Evolutionary conservation across 2,329 filamentous ascomycete genomes (phyloP).

Genomic region (Pseudocercospora ulei): DNA sequence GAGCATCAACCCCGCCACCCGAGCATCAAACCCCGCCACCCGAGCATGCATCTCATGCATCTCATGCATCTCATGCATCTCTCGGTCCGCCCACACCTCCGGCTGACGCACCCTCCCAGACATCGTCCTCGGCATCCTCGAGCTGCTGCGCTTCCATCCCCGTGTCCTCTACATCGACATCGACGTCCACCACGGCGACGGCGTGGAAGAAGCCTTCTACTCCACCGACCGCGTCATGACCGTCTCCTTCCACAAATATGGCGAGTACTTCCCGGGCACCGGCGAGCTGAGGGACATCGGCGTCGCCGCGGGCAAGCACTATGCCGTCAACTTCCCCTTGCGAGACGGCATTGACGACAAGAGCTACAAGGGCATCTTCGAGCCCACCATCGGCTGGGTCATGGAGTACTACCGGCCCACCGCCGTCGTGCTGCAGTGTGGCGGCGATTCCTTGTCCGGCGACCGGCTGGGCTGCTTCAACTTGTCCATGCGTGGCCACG

Average conservation of each 20-base stretch:
- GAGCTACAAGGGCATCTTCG: slow-evolving; percentile 59
- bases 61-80: neutral
- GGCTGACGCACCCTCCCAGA: slow-evolving; percentile 38
- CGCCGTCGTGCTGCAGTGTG: slow-evolving; percentile 59
- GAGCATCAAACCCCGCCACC: too few relatives aligned
- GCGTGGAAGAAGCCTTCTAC: slow-evolving; percentile 63
- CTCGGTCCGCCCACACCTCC: neutral
- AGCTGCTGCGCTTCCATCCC: slow-evolving; percentile 54
- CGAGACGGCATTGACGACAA: slow-evolving; percentile 59
- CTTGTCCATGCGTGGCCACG: slow-evolving; percentile 59
- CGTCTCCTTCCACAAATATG: slow-evolving; percentile 62
- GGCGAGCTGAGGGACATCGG: slow-evolving; percentile 60
- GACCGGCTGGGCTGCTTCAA: slow-evolving; percentile 62
- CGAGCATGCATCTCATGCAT: too few relatives aligned
- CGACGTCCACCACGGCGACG: slow-evolving; percentile 58
- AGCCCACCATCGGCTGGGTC: slow-evolving; percentile 56
- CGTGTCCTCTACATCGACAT: slow-evolving; percentile 59
- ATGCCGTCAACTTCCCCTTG: slow-evolving; percentile 59
- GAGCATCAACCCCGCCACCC: too few relatives aligned
- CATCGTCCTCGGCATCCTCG: slow-evolving; percentile 57
- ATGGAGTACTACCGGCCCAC: slow-evolving; percentile 61
- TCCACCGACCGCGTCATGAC: slow-evolving; percentile 64
- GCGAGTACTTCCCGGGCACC: slow-evolving; percentile 62
- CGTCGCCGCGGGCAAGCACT: slow-evolving; percentile 57
- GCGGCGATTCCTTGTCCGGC: slow-evolving; percentile 57